Evolutionary conservation across 805 yeast genomes (phyloP).

Genomic region (Priceomyces fermenticarens): DNA sequence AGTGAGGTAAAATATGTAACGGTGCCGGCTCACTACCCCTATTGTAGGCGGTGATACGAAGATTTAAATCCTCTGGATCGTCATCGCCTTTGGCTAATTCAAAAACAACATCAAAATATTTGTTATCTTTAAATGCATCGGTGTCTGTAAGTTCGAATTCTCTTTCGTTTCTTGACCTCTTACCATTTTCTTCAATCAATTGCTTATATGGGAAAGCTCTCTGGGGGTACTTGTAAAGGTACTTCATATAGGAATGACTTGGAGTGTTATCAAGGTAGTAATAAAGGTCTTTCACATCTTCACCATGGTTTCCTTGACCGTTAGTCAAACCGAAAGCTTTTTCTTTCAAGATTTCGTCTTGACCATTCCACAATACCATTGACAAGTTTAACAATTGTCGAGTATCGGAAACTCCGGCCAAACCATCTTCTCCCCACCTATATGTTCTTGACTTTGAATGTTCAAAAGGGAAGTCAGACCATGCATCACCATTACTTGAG

Average conservation of each 20-base stretch:
- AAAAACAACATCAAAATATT: constrained; percentile 82
- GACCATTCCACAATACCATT: constrained; percentile 90
- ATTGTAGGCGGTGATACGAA: constrained; percentile 85
- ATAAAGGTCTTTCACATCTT: constrained; percentile 85
- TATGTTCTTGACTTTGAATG: constrained; percentile 77
- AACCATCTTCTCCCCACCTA: constrained; percentile 96
- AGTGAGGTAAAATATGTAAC: constrained; percentile 79
- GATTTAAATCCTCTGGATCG: constrained; percentile 75
- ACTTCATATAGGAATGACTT: constrained; percentile 89
- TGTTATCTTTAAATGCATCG: constrained; percentile 64
- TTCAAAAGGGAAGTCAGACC: constrained; percentile 85
- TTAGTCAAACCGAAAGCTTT: constrained; percentile 86
- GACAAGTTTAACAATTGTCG: constrained; percentile 73
- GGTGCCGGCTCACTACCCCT: constrained; percentile 85
- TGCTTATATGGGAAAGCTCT: constrained; percentile 77
- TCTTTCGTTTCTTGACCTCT: constrained; percentile 60
- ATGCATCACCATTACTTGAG: constrained; percentile 81
- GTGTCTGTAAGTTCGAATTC: constrained; percentile 88
- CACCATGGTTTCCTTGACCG: constrained; percentile 94
- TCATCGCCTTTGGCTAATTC: constrained; percentile 87
- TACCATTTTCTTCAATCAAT: constrained; percentile 62
- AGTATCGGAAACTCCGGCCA: constrained; percentile 85
- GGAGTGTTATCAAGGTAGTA: constrained; percentile 91
- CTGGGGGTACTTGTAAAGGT: constrained; percentile 90
- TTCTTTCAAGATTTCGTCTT: constrained; percentile 82